Percentiles rank a stretch among this genome's conserved stretches.
Evolutionary conservation across 164 flowering plant genomes (phyloP).

Genomic region (Vitis rotundifolia): DNA sequence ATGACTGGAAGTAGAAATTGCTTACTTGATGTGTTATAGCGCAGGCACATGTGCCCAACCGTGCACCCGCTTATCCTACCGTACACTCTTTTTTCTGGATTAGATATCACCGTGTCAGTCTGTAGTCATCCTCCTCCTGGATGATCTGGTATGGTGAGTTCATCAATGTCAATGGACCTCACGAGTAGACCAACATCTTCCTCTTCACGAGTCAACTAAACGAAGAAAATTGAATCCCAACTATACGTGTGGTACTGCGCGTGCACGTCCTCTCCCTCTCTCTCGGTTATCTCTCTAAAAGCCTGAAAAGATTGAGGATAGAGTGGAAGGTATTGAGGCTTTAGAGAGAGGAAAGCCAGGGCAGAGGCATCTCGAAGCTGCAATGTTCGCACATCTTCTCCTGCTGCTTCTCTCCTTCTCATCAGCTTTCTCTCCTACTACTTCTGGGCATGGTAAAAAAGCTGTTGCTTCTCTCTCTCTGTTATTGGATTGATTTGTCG

Average conservation of each 20-base stretch:
- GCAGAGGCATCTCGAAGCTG: conserved; percentile 1
- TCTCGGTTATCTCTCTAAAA: conserved; percentile 9
- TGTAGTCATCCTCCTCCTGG: too few species aligned
- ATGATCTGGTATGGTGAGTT: too few species aligned
- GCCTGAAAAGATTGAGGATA: not conserved
- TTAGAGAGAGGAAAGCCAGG: not conserved
- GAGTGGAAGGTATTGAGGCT: conserved; percentile 6
- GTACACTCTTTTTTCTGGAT: too few species aligned
- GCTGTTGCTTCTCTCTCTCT: conserved; percentile 1
- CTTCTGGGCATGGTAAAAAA: conserved; percentile 29
- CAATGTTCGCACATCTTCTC: conserved; percentile 24
- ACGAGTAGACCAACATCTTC: not conserved
- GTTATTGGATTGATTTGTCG: not conserved
- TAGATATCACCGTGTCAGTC: too few species aligned
- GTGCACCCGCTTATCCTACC: too few species aligned
- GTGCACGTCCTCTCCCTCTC: conserved; percentile 21
- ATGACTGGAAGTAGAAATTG: too few species aligned
- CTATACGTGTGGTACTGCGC: conserved; percentile 13
- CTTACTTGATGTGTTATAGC: not conserved
- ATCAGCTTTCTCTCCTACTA: conserved; percentile 21
- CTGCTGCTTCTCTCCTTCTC: conserved; percentile 25
- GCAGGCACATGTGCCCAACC: not conserved
- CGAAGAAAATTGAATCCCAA: conserved; percentile 1
- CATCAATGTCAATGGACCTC: conserved; percentile 2
- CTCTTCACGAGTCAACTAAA: conserved; percentile 18